Conservation (phyloP, 192 early-diverging fungal genomes). For the Cladochytrium replicatum region DNA sequence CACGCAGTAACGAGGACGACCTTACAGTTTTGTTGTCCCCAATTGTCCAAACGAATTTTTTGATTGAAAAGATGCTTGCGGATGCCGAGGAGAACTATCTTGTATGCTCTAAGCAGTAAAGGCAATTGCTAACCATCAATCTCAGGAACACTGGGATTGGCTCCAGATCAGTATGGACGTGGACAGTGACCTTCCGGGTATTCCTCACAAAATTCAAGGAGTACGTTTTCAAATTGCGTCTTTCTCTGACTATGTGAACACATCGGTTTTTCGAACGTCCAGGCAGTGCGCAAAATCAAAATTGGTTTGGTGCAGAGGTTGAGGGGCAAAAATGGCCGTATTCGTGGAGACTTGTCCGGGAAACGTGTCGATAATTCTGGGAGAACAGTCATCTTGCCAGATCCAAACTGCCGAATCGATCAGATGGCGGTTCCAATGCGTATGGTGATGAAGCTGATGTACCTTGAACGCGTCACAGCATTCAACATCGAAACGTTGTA, state of each 20-base stretch:
- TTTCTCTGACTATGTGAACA: conserved; percentile 3
- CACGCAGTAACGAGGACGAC: conserved; percentile 95
- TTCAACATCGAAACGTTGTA: conserved; percentile 79
- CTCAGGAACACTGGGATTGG: conserved; percentile 97
- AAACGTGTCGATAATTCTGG: conserved; percentile 99
- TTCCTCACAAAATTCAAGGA: conserved; percentile 49
- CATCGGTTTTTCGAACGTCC: conserved; percentile 20
- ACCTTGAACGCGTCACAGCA: conserved; percentile 85
- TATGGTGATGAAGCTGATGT: conserved; percentile 86
- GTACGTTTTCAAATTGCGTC: too few species aligned
- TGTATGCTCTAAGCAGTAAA: too few species aligned
- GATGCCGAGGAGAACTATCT: too few species aligned
- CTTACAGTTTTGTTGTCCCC: conserved; percentile 90
- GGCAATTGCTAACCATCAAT: too few species aligned
- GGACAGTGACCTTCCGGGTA: conserved; percentile 87
- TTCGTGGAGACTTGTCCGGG: conserved; percentile 96
- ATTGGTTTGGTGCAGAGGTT: conserved; percentile 89
- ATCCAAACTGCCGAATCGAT: conserved; percentile 96
- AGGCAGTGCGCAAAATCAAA: conserved; percentile 49
- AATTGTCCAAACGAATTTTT: conserved; percentile 87
- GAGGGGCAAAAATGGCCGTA: conserved; percentile 98
- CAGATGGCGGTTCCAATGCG: conserved; percentile 89
- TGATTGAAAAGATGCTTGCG: too few species aligned
- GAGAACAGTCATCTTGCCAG: conserved; percentile 97
- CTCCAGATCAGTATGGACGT: conserved; percentile 95